Base-by-base conservation (phyloP, 2,329 filamentous ascomycete genomes). In the Curvularia lunata region DNA sequence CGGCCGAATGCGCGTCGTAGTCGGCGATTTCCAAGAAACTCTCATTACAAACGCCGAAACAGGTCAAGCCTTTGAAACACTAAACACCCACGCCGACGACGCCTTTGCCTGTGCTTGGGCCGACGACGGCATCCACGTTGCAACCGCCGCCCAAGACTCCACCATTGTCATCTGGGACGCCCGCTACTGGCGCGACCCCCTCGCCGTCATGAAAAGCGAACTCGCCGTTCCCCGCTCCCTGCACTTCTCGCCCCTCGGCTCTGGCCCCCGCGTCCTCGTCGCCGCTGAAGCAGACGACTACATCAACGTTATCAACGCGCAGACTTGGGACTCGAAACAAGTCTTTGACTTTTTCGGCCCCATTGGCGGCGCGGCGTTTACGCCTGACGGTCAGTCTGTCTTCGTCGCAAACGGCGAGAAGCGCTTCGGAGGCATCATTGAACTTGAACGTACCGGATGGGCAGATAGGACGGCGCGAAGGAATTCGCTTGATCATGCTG, bases 101-200 rank as follows among this genome's bases (percentile, higher is more conserved):
- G 89, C 87, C 1, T 94, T 93, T 68, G 86, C 90, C 1, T 92
- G 89, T 68, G 90, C 89, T 64, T 94, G 91, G 91, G 88, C 90
- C 18, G 86, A 89, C 52, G 88, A 93, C 70, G 90, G 90, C 30
- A 87, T 87, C 78, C 88, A 87, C 12, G 83, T 93, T 19, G 91
- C 91, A 12, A 93, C 91, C 0, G 90, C 88, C 21, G 89, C 88
- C 60, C 90, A 94, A 74, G 91, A 94, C 74, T 88, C 84, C 71
- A 84, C 82, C 27, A 83, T 93, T 64, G 86, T 87, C 62, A 86
- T 94, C 48, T 93, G 89, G 87, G 91, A 94, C 72, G 88, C 90
- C 7, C 84, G 91, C 8, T 86, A 84, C 52, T 91, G 89, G 88
- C 82, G 78, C 43, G 78, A 82, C 53, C 82, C 82, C 8, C 77